Percentiles rank a stretch among this genome's conserved stretches.
Conservation (phyloP, 495 filamentous ascomycete species). For the Neurospora hispaniola region DNA sequence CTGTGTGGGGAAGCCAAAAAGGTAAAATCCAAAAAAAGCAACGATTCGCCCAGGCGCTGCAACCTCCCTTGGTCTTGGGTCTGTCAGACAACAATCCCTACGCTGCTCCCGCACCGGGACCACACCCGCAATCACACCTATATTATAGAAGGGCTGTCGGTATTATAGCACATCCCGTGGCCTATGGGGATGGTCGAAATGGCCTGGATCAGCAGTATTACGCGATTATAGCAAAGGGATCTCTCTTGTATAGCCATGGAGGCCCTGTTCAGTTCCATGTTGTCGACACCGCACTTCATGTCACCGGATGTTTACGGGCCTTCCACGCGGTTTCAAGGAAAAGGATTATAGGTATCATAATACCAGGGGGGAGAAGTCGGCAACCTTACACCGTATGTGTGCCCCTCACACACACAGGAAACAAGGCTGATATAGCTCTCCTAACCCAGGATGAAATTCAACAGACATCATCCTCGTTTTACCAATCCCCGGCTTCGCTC, state of each 20-base stretch:
- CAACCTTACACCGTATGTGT: neutral
- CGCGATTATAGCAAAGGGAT: neutral
- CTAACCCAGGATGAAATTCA: neutral
- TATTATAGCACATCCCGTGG: neutral
- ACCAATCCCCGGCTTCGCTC: neutral
- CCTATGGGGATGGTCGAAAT: neutral
- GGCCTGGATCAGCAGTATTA: neutral
- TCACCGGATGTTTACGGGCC: neutral
- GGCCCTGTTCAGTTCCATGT: neutral
- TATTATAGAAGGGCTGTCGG: neutral
- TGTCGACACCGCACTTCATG: neutral
- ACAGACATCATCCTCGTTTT: neutral
- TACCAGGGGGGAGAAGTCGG: neutral
- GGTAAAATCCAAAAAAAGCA: constrained; percentile 29
- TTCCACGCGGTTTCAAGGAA: neutral
- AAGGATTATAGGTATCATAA: neutral
- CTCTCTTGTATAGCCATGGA: neutral
- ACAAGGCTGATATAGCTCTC: neutral
- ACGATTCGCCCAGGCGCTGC: constrained; percentile 19
- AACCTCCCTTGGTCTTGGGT: constrained; percentile 12
- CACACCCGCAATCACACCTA: neutral
- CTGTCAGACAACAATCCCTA: constrained; percentile 2
- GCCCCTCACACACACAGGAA: neutral
- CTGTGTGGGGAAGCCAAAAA: constrained; percentile 18
- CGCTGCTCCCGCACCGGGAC: neutral